These are phyloP conservation scores for Nicotiana sylvestris DNA, from an alignment of 257 asterid species.

Conservation along the genomic window DNA sequence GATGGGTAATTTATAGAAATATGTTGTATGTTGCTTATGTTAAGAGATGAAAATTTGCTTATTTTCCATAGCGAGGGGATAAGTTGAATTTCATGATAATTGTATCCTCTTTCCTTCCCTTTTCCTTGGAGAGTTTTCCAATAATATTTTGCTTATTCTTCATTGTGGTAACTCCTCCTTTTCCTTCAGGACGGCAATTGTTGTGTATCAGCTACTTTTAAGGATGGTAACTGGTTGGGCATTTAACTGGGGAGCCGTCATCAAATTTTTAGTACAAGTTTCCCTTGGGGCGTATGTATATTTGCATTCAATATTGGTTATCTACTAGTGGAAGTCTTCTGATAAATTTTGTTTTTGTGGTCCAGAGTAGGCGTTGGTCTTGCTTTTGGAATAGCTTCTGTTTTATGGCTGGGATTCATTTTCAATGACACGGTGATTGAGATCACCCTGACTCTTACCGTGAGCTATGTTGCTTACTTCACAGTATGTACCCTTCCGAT, in stretches of 20 bases:
- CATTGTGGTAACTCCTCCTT: slow-evolving; percentile 3
- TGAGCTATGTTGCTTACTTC: slow-evolving; percentile 93
- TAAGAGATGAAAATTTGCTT: background rate
- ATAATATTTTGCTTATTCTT: background rate
- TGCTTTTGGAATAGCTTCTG: slow-evolving; percentile 85
- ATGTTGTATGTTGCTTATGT: background rate
- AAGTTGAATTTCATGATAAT: background rate
- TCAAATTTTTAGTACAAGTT: slow-evolving; percentile 62
- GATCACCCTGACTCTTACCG: slow-evolving; percentile 83
- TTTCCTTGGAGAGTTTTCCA: background rate
- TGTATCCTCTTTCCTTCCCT: background rate
- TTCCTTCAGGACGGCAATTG: slow-evolving; percentile 87
- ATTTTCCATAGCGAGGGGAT: background rate
- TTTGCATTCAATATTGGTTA: slow-evolving; percentile 18
- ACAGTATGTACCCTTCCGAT: slow-evolving; percentile 52
- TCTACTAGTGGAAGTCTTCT: slow-evolving; percentile 21
- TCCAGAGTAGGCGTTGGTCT: slow-evolving; percentile 79
- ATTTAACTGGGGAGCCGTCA: slow-evolving; percentile 60
- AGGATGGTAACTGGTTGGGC: slow-evolving; percentile 87
- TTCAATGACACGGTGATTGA: slow-evolving; percentile 97
- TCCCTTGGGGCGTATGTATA: slow-evolving; percentile 93
- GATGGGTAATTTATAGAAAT: slow-evolving; percentile 62
- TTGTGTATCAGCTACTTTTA: slow-evolving; percentile 79
- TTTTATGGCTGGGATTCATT: slow-evolving; percentile 92
- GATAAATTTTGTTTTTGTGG: slow-evolving; percentile 24